These are phyloP conservation scores for Tilletiaria anomala DNA, from an alignment of 1,284 basidiomycete species.

Conservation along the genomic window DNA sequence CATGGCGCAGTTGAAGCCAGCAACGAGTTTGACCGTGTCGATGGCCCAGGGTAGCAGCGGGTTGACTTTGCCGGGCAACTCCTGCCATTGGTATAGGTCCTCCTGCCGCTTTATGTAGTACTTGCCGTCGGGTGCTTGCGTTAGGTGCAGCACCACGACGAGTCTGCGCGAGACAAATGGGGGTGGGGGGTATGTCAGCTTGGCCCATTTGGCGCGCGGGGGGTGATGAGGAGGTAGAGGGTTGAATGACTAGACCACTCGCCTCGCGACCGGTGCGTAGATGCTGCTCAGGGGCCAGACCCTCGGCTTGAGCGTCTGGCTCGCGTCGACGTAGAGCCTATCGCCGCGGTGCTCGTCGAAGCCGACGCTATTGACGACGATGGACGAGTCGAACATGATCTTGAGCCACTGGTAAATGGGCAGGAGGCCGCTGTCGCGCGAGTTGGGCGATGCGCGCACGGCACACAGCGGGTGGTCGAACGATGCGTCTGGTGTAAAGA, in stretches of 20 bases:
- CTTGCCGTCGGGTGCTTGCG: constrained; percentile 25
- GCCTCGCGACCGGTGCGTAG: constrained; percentile 5
- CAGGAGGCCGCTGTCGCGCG: constrained; percentile 27
- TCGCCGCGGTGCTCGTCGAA: constrained; percentile 16
- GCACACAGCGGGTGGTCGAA: constrained; percentile 36
- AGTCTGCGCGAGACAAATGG: constrained; percentile 7
- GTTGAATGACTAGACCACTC: neutral
- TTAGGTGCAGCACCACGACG: constrained; percentile 23
- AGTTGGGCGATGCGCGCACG: constrained; percentile 20
- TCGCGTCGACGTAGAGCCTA: constrained; percentile 16
- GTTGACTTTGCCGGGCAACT: constrained; percentile 22
- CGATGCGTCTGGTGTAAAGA: constrained; percentile 28
- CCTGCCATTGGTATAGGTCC: constrained; percentile 26
- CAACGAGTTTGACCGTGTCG: constrained; percentile 17
- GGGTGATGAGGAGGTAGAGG: neutral
- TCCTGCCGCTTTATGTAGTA: constrained; percentile 34
- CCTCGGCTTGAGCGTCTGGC: constrained; percentile 25
- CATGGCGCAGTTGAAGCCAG: constrained; percentile 19
- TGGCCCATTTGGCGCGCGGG: neutral
- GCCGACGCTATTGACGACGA: constrained; percentile 22
- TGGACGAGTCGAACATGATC: constrained; percentile 20
- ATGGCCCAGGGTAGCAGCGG: constrained; percentile 12
- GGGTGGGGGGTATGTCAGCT: neutral
- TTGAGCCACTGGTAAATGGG: constrained; percentile 37
- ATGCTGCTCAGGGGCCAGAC: constrained; percentile 2